A percentile compares a stretch with the other conserved stretches of the same genome.
Conservation (phyloP, 2,329 filamentous ascomycete species). For the Ceratocystis smalleyi region DNA sequence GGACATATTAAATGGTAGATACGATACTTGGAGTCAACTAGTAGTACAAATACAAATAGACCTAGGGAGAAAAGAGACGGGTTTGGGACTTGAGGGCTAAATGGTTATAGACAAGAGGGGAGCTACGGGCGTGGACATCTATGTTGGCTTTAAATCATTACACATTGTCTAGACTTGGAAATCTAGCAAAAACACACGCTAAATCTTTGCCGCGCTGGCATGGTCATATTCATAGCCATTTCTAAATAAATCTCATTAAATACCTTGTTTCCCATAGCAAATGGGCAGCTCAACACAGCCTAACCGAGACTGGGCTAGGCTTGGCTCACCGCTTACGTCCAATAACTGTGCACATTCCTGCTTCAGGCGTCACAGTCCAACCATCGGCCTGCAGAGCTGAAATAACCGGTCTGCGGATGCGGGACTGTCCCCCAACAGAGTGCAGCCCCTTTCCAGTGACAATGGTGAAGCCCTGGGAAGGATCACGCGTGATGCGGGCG, state of each 20-base stretch:
- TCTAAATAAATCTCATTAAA: neutral
- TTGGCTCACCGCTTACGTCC: neutral
- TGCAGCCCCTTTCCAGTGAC: constrained; percentile 72
- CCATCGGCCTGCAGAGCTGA: constrained; percentile 60
- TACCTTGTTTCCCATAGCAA: neutral
- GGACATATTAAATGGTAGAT: constrained; percentile 25
- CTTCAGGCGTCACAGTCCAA: constrained; percentile 63
- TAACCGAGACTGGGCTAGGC: neutral
- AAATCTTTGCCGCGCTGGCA: neutral
- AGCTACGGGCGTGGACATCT: neutral
- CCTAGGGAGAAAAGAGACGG: neutral
- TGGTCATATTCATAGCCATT: neutral
- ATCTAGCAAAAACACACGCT: neutral
- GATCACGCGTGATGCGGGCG: constrained; percentile 16
- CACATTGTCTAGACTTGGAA: neutral
- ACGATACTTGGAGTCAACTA: too few species aligned
- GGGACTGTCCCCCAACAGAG: constrained; percentile 58
- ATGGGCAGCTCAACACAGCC: neutral
- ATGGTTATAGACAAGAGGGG: neutral
- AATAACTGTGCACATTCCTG: constrained; percentile 53
- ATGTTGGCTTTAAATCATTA: neutral
- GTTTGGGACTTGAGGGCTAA: neutral
- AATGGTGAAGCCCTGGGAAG: constrained; percentile 54
- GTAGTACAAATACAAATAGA: neutral
- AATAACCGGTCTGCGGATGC: constrained; percentile 64